These are phyloP conservation scores for Ulota crispa DNA, from an alignment of 225 moss, liverwort and hornwort genomes.

Conservation along the genomic window DNA sequence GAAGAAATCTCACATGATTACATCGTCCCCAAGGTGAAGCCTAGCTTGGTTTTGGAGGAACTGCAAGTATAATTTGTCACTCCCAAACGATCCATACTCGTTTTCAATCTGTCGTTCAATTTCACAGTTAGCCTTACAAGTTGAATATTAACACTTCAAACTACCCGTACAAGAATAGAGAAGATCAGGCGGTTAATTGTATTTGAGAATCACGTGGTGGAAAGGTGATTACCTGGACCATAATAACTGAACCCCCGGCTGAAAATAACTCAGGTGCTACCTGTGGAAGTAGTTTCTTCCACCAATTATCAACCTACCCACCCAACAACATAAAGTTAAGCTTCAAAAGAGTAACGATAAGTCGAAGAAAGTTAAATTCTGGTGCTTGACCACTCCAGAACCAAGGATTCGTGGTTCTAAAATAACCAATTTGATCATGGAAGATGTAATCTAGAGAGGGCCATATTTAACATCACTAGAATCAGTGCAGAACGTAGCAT, in stretches of 20 bases:
- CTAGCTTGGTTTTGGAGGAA: constrained; percentile 67
- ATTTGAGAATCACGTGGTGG: background rate
- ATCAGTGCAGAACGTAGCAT: background rate
- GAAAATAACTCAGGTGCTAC: constrained; percentile 63
- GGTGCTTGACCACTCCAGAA: background rate
- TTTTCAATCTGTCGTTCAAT: constrained; percentile 68
- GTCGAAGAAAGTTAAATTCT: background rate
- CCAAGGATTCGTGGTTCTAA: background rate
- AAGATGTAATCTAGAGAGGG: background rate
- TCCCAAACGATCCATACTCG: constrained; percentile 84
- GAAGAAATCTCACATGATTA: constrained; percentile 57
- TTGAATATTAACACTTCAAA: background rate
- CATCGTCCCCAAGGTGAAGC: constrained; percentile 63
- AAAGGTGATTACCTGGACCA: constrained; percentile 68
- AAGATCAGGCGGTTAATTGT: background rate
- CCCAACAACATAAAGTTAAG: constrained; percentile 2
- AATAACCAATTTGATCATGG: background rate
- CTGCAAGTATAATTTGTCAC: constrained; percentile 65
- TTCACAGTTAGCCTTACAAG: background rate
- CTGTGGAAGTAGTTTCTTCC: constrained; percentile 69
- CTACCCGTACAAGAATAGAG: background rate
- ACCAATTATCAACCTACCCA: constrained; percentile 80
- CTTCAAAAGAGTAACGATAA: background rate
- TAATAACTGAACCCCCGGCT: constrained; percentile 72
- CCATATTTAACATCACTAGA: background rate